Evolutionary conservation across 2,329 filamentous ascomycete species (phyloP), one percentile per base, ranked within the genome.

Genomic region (Ophiostoma piceae): DNA sequence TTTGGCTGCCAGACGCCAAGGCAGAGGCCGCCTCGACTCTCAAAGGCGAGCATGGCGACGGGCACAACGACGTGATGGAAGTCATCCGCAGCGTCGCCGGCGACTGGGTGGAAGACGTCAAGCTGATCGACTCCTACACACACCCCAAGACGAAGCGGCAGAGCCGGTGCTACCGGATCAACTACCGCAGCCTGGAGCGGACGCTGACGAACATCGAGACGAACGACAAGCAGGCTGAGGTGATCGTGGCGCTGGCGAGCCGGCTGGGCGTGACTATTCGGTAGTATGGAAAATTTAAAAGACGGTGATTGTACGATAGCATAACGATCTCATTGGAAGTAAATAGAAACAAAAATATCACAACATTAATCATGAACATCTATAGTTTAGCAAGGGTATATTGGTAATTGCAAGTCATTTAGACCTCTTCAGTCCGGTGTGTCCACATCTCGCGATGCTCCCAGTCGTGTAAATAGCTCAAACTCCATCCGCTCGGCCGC

Each of bases 101-200:
- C 67, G 91, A 96, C 78, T 80, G 88, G 29, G 92, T 95, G 47
- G 95, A 99, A 80, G 92, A 97, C 78, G 94, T 98, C 67, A 84
- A 83, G 72, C 83, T 96, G 37, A 87, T 92, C 68, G 95, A 98
- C 79, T 87, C 92, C 77, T 99, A 98, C 79, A 88, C 86, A 66
- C 93, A 98, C 79, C 93, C 94, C 51, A 93, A 91, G 81, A 94
- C 91, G 26, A 88, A 90, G 3, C 84, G 91, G 74, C 90, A 86
- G 81, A 97, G 94, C 81, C 80, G 95, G 82, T 96, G 92, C 80
- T 99, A 97, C 79, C 86, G 94, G 73, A 90, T 98, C 79, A 94
- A 94, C 77, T 99, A 99, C 81, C 87, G 95, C 73, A 97, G 93
- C 79, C 81, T 97, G 74, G 94, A 97, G 82, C 86, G 91, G 77